phyloP scores from a whole-genome alignment of 2,329 filamentous ascomycete genomes.

The Trichoderma hamatum region DNA sequence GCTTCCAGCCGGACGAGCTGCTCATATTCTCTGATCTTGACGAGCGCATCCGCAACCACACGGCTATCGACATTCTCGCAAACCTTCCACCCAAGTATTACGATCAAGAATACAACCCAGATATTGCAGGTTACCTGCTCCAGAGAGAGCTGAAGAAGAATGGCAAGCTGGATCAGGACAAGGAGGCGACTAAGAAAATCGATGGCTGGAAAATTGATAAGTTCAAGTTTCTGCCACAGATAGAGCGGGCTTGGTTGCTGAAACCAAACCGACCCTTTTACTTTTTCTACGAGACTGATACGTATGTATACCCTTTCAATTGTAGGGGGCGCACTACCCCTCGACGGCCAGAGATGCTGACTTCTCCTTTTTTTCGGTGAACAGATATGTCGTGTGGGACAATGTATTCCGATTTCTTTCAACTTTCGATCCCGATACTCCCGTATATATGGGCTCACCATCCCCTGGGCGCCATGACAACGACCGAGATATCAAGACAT shows the following conservation, averaged over 20 bases:
- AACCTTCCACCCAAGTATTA: conserved; percentile 48
- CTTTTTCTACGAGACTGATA: conserved; percentile 60
- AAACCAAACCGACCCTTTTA: conserved; percentile 57
- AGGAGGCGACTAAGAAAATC: conserved; percentile 38
- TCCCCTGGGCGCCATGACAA: conserved; percentile 43
- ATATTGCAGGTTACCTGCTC: conserved; percentile 46
- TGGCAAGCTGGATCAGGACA: conserved; percentile 39
- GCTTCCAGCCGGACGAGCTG: conserved; percentile 46
- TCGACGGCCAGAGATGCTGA: neutral
- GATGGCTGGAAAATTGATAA: conserved; percentile 58
- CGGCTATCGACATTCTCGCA: conserved; percentile 50
- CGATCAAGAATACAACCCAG: conserved; percentile 38
- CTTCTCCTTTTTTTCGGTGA: too few species aligned
- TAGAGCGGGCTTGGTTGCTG: conserved; percentile 52
- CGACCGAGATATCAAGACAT: conserved; percentile 40
- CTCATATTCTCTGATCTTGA: conserved; percentile 57
- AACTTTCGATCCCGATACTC: conserved; percentile 49
- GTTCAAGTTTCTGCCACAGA: conserved; percentile 61
- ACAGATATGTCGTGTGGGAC: conserved; percentile 35
- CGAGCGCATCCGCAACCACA: conserved; percentile 47
- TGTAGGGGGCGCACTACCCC: neutral
- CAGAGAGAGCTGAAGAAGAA: conserved; percentile 43
- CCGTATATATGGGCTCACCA: conserved; percentile 55
- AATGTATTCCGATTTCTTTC: conserved; percentile 54
- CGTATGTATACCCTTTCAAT: conserved; percentile 40